Percentiles rank a stretch among this genome's conserved stretches.
These are phyloP conservation scores for Golubevia sp. DNA, from an alignment of 1,284 basidiomycete species.

Conservation along the genomic window DNA sequence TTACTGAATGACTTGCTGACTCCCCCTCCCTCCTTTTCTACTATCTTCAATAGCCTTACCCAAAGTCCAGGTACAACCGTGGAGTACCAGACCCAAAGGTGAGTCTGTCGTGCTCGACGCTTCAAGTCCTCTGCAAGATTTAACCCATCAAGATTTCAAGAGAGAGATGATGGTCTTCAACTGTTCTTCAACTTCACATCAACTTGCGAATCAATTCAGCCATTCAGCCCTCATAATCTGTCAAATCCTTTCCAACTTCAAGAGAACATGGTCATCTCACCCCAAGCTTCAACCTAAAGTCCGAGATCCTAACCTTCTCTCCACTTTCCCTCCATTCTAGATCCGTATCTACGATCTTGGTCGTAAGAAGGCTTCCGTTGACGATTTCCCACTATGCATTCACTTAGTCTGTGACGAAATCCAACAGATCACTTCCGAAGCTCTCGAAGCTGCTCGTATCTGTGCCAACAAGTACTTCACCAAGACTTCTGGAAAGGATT, in stretches of 20 bases:
- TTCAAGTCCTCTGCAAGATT: no score
- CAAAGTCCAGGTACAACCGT: constrained; percentile 80
- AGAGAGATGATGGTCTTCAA: no score
- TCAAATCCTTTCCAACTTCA: background rate
- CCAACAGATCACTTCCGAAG: constrained; percentile 62
- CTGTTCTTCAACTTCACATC: background rate
- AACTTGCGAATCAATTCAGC: background rate
- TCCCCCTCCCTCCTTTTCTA: background rate
- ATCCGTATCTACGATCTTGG: constrained; percentile 62
- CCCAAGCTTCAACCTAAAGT: constrained; percentile 14
- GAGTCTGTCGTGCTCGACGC: no score
- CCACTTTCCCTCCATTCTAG: constrained; percentile 14
- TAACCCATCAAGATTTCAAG: no score
- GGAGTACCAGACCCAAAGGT: constrained; percentile 95
- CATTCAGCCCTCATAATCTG: background rate
- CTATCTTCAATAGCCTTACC: constrained; percentile 28
- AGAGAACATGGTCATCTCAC: constrained; percentile 4
- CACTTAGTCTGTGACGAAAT: constrained; percentile 62
- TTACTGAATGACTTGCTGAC: no score
- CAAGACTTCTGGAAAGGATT: constrained; percentile 61
- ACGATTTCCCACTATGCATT: constrained; percentile 62
- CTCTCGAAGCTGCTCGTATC: constrained; percentile 61
- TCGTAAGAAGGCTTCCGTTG: constrained; percentile 61
- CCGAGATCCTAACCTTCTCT: constrained; percentile 70
- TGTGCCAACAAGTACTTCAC: constrained; percentile 63